Evolutionary conservation across 495 filamentous ascomycete genomes (phyloP).

Genomic region (Chaetomium tenue): DNA sequence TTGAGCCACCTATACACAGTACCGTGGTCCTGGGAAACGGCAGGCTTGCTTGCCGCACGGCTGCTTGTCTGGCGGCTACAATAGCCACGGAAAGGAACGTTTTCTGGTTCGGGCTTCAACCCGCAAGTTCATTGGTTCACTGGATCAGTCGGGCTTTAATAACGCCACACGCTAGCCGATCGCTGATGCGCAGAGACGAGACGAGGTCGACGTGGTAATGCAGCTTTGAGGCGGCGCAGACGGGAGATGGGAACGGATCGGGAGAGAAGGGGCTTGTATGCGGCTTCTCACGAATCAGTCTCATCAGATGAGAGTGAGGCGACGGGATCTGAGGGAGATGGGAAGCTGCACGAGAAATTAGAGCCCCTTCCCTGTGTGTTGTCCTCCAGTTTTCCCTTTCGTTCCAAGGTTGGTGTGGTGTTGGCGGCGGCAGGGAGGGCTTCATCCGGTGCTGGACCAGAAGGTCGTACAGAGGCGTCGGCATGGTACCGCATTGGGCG

Average conservation of each 20-base stretch:
- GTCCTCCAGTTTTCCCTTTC: background rate
- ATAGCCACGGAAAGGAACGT: background rate
- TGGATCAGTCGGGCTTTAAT: background rate
- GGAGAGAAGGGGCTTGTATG: background rate
- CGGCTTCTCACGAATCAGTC: conserved; percentile 6
- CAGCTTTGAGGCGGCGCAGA: background rate
- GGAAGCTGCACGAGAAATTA: conserved; percentile 11
- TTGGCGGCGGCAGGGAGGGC: too few species aligned
- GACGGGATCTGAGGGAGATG: conserved; percentile 8
- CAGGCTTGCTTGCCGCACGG: background rate
- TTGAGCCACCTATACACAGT: background rate
- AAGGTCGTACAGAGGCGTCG: background rate
- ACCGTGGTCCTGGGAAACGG: background rate
- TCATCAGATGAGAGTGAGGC: background rate
- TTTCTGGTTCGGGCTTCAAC: background rate
- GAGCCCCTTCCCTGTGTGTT: background rate
- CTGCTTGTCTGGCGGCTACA: background rate
- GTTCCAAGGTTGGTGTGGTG: too few species aligned
- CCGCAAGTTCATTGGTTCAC: background rate
- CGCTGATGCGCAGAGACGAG: background rate
- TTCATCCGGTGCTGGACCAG: background rate
- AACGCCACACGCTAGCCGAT: conserved; percentile 4
- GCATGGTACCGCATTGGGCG: background rate
- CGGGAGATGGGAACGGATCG: background rate
- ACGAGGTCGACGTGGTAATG: conserved; percentile 7